Evolutionary conservation across 2,329 filamentous ascomycete species (phyloP), one percentile per base, ranked within the genome.

Genomic region (Sporothrix variecibatus): DNA sequence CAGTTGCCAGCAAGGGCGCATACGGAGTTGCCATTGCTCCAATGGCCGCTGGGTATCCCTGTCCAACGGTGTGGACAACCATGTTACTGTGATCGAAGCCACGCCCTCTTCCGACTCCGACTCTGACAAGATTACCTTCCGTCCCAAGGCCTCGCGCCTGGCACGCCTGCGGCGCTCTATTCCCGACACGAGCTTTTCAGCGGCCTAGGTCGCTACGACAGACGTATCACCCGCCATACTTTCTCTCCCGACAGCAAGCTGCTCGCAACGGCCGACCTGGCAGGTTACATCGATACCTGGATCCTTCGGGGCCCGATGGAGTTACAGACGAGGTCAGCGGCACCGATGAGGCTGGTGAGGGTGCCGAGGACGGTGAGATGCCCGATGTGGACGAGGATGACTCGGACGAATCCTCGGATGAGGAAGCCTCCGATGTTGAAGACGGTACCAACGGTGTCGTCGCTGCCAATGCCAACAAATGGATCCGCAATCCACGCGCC

Each of bases 201-300:
- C 40, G 90, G 91, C 7, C 86, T 94, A 72, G 92, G 92, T n/a
- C 84, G 84, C 34, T 98, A 98, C 82, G 90, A 94, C 76, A 89
- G 92, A 80, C 91, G 87, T 62, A 90, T 98, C 77, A 91, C 88
- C 49, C 92, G 93, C 72, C 82, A 92, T 34, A 87, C 91, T 1
- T 98, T 98, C 81, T 95, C 94, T 11, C 86, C 91, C 5, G 92
- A 97, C 80, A 94, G 93, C 80, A 90, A 88, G 77, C 89, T 97
- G 76, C 84, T 98, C 65, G 94, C 92, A 9, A 89, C 91, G 40
- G 91, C 92, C 67, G 95, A 98, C 81, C 83, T 98, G 71, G 91
- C 92, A 60, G 96, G 96, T 60, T 94, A 91, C 81, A 86, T 98
- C 43, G 95, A 98, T 80, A 94, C 92, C 23, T 99, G 95, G 93